These are phyloP conservation scores for Syncephalastrum sp. DNA, from an alignment of 371 early-diverging fungal genomes.

Conservation along the genomic window DNA sequence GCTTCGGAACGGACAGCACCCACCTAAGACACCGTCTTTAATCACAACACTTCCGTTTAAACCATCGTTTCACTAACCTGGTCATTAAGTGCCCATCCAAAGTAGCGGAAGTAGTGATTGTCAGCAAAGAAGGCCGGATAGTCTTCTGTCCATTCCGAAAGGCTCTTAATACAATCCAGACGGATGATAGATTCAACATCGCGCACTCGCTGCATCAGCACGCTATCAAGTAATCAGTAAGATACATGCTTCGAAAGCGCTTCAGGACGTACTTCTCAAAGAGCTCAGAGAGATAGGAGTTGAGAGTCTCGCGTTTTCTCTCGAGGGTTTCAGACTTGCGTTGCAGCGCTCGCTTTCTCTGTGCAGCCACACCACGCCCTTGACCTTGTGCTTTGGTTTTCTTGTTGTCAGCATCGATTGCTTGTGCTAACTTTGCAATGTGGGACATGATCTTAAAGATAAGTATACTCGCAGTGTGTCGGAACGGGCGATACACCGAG, in stretches of 20 bases:
- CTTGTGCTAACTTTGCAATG: no score
- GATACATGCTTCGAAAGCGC: neutral
- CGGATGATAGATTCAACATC: conserved; percentile 87
- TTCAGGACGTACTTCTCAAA: conserved; percentile 56
- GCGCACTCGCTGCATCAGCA: conserved; percentile 88
- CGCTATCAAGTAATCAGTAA: conserved; percentile 32
- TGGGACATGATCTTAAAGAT: conserved; percentile 58
- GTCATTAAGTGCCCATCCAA: conserved; percentile 89
- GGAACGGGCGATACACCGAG: conserved; percentile 83
- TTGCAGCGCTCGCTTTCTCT: conserved; percentile 17
- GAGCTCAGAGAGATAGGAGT: conserved; percentile 55
- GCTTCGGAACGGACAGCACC: conserved; percentile 66
- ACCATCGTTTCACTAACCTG: conserved; percentile 37
- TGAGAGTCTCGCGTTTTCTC: conserved; percentile 30
- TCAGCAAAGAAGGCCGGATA: conserved; percentile 74
- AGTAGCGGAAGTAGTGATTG: conserved; percentile 71
- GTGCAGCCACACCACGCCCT: neutral
- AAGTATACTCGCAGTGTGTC: conserved; percentile 82
- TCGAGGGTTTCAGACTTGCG: conserved; percentile 16
- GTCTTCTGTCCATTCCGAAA: conserved; percentile 74
- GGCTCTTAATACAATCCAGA: conserved; percentile 75
- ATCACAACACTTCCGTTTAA: neutral
- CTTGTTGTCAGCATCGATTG: conserved; percentile 37
- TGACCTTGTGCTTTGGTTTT: conserved; percentile 6
- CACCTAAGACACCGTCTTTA: conserved; percentile 18